Conservation (phyloP, 208 protist species). For the Trypanosoma lewisi region DNA sequence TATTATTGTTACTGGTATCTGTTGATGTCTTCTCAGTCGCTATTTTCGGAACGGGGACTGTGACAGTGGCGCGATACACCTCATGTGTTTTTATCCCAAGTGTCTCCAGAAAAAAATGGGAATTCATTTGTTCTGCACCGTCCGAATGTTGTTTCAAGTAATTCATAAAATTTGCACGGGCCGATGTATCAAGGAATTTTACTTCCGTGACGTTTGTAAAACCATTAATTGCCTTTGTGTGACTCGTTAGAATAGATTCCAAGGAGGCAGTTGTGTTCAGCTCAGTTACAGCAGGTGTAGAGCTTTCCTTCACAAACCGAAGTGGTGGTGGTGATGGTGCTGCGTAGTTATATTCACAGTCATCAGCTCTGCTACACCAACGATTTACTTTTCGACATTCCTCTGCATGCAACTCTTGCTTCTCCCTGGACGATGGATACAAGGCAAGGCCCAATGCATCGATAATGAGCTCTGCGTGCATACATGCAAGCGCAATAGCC, state of each 20-base stretch:
- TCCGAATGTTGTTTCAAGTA: constrained; percentile 37
- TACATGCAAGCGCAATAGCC: constrained; percentile 72
- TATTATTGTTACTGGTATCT: not conserved
- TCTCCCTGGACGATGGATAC: constrained; percentile 43
- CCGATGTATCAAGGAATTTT: constrained; percentile 31
- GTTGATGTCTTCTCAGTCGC: not conserved
- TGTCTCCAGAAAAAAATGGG: constrained; percentile 60
- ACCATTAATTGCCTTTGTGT: constrained; percentile 44
- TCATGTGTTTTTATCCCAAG: constrained; percentile 57
- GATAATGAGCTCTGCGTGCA: constrained; percentile 90
- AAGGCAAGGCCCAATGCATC: constrained; percentile 78
- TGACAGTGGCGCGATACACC: constrained; percentile 71
- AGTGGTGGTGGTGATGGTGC: constrained; percentile 52
- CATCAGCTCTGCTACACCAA: constrained; percentile 56
- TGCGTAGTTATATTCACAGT: constrained; percentile 52
- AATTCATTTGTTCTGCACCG: not conserved
- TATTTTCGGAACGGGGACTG: constrained; percentile 44
- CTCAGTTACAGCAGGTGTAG: not conserved
- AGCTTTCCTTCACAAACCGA: constrained; percentile 23
- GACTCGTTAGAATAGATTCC: constrained; percentile 65
- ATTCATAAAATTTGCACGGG: constrained; percentile 36
- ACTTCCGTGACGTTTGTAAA: constrained; percentile 35
- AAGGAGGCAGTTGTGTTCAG: constrained; percentile 18
- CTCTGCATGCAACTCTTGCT: constrained; percentile 54
- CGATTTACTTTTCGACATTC: constrained; percentile 72